phyloP scores from a whole-genome alignment of 139 green algal species.

The Ettlia oleoabundans region DNA sequence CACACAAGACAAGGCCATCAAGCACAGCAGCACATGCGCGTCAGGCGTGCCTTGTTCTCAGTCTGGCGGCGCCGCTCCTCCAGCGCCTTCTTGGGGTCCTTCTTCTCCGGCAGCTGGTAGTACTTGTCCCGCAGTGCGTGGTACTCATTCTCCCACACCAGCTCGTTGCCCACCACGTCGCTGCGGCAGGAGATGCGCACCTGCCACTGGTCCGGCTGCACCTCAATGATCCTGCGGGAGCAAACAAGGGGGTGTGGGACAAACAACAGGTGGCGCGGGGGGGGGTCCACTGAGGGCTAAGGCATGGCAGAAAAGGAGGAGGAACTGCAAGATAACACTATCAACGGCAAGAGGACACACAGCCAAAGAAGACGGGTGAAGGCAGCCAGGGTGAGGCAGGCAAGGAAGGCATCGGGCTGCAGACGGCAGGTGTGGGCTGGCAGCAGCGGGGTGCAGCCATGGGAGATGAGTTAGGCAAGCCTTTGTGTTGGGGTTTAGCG shows the following conservation, averaged over 20 bases:
- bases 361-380: too few relatives aligned
- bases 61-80: neutral
- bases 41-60: neutral
- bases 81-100: constrained; percentile 8
- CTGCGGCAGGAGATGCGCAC: constrained; percentile 42
- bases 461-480: too few relatives aligned
- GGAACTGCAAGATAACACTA: too few relatives aligned
- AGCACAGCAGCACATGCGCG: neutral
- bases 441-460: too few relatives aligned
- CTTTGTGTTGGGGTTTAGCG: too few relatives aligned
- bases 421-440: too few relatives aligned
- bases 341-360: too few relatives aligned
- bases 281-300: neutral
- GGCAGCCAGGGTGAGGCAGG: too few relatives aligned
- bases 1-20: neutral
- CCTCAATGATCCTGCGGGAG: constrained; percentile 33
- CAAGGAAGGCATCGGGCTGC: too few relatives aligned
- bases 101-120: constrained; percentile 29
- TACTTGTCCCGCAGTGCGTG: constrained; percentile 21
- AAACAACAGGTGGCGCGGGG: neutral
- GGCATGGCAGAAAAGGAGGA: neutral
- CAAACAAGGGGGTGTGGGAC: neutral
- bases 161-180: constrained; percentile 41
- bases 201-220: constrained; percentile 9
- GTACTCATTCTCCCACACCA: constrained; percentile 51